These are phyloP conservation scores for Saposhnikovia divaricata DNA, from an alignment of 129 eudicot species.

Conservation along the genomic window DNA sequence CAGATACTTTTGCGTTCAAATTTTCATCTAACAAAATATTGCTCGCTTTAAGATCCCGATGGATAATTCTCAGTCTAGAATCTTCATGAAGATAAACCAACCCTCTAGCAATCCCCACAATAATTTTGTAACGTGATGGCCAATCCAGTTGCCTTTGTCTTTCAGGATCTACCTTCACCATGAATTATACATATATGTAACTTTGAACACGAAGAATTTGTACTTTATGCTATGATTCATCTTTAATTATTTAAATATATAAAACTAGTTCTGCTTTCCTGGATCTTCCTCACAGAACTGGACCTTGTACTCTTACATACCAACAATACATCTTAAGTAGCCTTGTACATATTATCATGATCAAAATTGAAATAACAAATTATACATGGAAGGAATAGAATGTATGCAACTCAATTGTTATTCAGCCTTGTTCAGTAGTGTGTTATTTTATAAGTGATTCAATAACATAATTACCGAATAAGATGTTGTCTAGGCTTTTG, in stretches of 20 bases:
- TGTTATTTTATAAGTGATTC: not conserved
- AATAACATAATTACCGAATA: conserved; percentile 16
- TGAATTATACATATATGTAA: not conserved
- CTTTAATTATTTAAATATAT: not conserved
- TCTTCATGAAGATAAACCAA: conserved; percentile 31
- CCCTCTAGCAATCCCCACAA: conserved; percentile 28
- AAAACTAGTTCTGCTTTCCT: not conserved
- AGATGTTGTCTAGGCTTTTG: conserved; percentile 16
- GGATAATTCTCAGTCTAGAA: conserved; percentile 26
- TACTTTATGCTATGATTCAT: not conserved
- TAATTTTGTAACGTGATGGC: conserved; percentile 19
- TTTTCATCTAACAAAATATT: conserved; percentile 20
- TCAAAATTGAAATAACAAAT: not conserved
- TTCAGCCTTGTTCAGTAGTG: not conserved
- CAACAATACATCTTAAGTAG: not conserved
- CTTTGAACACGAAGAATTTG: not conserved
- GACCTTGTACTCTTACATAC: not conserved
- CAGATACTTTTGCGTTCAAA: conserved; percentile 27
- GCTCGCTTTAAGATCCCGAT: conserved; percentile 30
- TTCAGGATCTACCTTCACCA: conserved; percentile 11
- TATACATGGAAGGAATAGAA: not conserved
- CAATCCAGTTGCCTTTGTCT: conserved; percentile 13
- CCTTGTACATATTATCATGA: not conserved
- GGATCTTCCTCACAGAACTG: not conserved
- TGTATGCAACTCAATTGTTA: not conserved